phyloP scores from a whole-genome alignment of 805 yeast genomes.

The Myxozyma geophila region DNA sequence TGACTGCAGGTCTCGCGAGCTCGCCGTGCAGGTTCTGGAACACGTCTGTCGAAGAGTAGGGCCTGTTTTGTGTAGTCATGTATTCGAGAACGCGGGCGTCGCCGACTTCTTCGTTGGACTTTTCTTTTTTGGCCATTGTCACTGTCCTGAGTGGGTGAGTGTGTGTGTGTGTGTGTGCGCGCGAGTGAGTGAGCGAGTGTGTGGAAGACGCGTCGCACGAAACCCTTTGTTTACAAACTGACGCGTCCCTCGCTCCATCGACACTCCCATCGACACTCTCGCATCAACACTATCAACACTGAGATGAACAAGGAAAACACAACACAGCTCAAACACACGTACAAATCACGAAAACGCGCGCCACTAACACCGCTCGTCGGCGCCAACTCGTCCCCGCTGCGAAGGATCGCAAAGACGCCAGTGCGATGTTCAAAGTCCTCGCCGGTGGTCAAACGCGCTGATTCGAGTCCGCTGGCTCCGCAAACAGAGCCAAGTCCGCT shows the following conservation, averaged over 20 bases:
- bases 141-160: background rate
- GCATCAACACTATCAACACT: background rate
- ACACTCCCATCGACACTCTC: background rate
- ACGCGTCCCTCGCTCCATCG: conserved; percentile 9
- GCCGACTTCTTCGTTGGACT: background rate
- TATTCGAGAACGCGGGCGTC: conserved; percentile 24
- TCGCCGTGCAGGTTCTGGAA: conserved; percentile 31
- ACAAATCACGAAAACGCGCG: conserved; percentile 2
- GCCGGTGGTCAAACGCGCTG: background rate
- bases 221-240: conserved; percentile 11
- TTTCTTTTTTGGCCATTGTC: conserved; percentile 18
- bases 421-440: background rate
- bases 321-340: background rate
- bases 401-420: too few species aligned
- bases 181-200: background rate
- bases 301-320: background rate
- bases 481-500: background rate
- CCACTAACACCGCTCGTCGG: background rate
- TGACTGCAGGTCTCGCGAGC: conserved; percentile 24
- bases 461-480: background rate
- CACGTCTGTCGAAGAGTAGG: conserved; percentile 36
- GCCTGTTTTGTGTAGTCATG: conserved; percentile 35
- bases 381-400: background rate
- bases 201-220: conserved; percentile 2
- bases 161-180: background rate